Conservation (phyloP, 805 yeast species). For the Metschnikowia cerradonensis region DNA sequence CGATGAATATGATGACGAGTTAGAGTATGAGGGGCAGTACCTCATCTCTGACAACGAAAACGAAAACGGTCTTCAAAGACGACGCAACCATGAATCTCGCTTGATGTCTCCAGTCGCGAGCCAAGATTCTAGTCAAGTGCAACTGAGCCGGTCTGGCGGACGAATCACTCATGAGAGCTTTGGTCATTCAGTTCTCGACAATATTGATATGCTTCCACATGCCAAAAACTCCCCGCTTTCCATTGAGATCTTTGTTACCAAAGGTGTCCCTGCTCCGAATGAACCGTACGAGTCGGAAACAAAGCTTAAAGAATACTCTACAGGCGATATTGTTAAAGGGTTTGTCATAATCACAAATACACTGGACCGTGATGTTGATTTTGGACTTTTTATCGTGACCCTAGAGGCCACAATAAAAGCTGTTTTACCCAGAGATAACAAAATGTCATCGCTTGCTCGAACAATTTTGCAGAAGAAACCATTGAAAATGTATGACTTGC, state of each 20-base stretch:
- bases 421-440: slow-evolving; percentile 15
- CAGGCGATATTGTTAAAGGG: slow-evolving; percentile 42
- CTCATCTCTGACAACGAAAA: slow-evolving; percentile 16
- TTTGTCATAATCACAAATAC: slow-evolving; percentile 46
- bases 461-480: slow-evolving; percentile 45
- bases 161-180: slow-evolving; percentile 20
- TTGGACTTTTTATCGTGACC: slow-evolving; percentile 38
- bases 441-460: background rate
- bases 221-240: slow-evolving; percentile 40
- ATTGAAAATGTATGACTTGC: slow-evolving; percentile 56
- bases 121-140: background rate
- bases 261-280: slow-evolving; percentile 47
- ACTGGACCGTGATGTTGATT: slow-evolving; percentile 40
- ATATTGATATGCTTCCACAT: slow-evolving; percentile 47
- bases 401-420: slow-evolving; percentile 33
- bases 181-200: slow-evolving; percentile 49
- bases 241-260: slow-evolving; percentile 49
- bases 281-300: slow-evolving; percentile 40
- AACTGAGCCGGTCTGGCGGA: background rate
- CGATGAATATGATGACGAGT: slow-evolving; percentile 9
- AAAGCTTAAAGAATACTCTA: slow-evolving; percentile 40
- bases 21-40: slow-evolving; percentile 16
- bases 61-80: slow-evolving; percentile 17
- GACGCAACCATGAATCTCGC: background rate
- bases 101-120: background rate